Evolutionary conservation across 192 early-diverging fungal genomes (phyloP), one percentile per base, ranked within the genome.

Genomic region (Coemansia sp.): DNA sequence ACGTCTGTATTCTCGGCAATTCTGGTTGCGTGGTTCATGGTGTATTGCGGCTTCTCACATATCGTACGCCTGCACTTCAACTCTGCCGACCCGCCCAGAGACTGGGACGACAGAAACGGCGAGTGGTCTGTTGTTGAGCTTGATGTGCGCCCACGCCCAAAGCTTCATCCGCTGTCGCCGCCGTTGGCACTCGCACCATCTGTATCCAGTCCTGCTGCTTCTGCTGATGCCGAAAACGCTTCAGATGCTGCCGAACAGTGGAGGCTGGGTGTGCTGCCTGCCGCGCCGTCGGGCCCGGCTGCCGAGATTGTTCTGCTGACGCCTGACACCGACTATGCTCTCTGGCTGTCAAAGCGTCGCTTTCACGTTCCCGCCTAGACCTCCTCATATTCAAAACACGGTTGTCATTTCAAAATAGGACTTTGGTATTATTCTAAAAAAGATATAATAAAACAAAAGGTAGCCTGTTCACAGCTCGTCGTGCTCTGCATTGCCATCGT

Each of bases 41-140:
- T 70, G 39, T 83, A 74, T 56, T 77, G 80, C 45, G 61, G 71
- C n/a, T 83, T 83, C 57, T 83, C 75, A 15, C 80, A 77, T 32
- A 61, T 77, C 1, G 69, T 83, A 32, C 65, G 75, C 16, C 69
- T 77, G 47, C 75, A 77, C 63, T 77, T 83, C 44, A 77, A 83
- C 61, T 71, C 75, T 18, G 64, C 79, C 11, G 79, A 82, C 53
- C 74, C 79, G 44, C 79, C 79, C n/a, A 66, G 79, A 4, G 79
- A 81, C 65, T 81, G 79, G 79, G 79, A 81, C 45, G 79, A 81
- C 68, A 58, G 79, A 18, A 81, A 81, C 49, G 79, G 79, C 68
- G 79, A 75, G 49, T 81, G 79, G 79, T 75, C 70, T 3, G 74
- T 76, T 16, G 64, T 81, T 10, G 79, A 81, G 61, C 74, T 81